Conservation (phyloP, 768 basidiomycete genomes). For the Kwoniella mangroviensis region DNA sequence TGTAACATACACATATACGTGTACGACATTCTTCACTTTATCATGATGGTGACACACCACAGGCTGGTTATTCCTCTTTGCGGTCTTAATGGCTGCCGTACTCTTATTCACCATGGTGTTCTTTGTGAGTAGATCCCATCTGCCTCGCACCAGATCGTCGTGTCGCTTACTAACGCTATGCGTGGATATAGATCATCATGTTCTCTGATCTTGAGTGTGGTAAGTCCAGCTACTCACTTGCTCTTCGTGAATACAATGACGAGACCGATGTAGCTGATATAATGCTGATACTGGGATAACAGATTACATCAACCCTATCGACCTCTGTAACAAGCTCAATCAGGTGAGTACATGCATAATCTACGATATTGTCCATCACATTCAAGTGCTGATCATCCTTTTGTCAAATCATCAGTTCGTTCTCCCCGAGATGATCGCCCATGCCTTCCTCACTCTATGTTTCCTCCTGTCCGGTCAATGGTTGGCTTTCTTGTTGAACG, state of each 20-base stretch:
- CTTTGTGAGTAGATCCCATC: conserved; percentile 71
- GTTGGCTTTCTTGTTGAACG: conserved; percentile 87
- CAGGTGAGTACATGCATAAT: conserved; percentile 65
- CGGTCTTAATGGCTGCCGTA: conserved; percentile 92
- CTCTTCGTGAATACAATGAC: too few relatives aligned
- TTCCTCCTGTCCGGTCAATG: conserved; percentile 98
- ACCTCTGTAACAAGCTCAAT: conserved; percentile 98
- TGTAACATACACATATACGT: too few relatives aligned
- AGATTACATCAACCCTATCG: conserved; percentile 99
- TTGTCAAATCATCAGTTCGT: conserved; percentile 71
- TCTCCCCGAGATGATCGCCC: conserved; percentile 91
- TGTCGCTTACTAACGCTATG: background rate
- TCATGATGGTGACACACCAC: conserved; percentile 5
- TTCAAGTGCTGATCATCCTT: too few relatives aligned
- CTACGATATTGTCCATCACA: background rate
- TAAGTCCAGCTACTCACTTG: conserved; percentile 26
- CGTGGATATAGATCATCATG: conserved; percentile 87
- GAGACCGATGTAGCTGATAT: too few relatives aligned
- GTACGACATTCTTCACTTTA: background rate
- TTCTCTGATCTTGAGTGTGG: conserved; percentile 98
- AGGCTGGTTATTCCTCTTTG: conserved; percentile 98
- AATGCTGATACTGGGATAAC: background rate
- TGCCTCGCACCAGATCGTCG: background rate
- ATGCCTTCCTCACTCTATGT: conserved; percentile 83
- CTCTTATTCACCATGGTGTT: conserved; percentile 99